Evolutionary conservation across 2,329 filamentous ascomycete species (phyloP), one percentile per base, ranked within the genome.

Genomic region (Stachybotrys echinatus): DNA sequence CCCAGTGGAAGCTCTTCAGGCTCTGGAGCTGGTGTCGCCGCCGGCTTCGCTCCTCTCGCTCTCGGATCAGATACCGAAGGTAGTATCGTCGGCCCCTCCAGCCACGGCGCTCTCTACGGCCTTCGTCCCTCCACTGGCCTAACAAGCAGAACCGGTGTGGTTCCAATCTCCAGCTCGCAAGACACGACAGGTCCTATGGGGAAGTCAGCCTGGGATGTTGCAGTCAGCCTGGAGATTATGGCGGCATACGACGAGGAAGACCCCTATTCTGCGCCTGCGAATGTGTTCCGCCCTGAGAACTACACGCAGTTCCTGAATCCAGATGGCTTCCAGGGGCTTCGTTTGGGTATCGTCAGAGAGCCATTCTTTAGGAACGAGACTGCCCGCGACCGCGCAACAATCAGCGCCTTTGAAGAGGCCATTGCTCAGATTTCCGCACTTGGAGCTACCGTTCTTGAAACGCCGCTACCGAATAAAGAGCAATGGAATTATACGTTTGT

Each of bases 401-500:
- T n/a, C n/a, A n/a, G n/a, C n/a, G n/a, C n/a, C n/a, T n/a, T n/a
- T n/a, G n/a, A n/a, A n/a, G n/a, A n/a, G n/a, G n/a, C n/a, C n/a
- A n/a, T n/a, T n/a, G n/a, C n/a, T n/a, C n/a, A n/a, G n/a, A n/a
- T n/a, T n/a, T n/a, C n/a, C n/a, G n/a, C n/a, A n/a, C n/a, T n/a
- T n/a, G n/a, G n/a, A n/a, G n/a, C n/a, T n/a, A n/a, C n/a, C n/a
- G n/a, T n/a, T n/a, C n/a, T n/a, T n/a, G n/a, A n/a, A n/a, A n/a
- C n/a, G n/a, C n/a, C n/a, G n/a, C 19, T 48, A 14, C 47, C 47
- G 10, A 48, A 48, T 19, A 19, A 34, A 3, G 12, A 37, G 17
- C 18, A 23, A 10, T 48, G 47, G 47, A 43, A 42, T 23, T 43
- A 48, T 37, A 34, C 40, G n/a, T 48, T 48, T n/a, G 40, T 48